Base-by-base conservation (phyloP, 78 protist genomes). In the Anaeramoeba flamelloides region DNA sequence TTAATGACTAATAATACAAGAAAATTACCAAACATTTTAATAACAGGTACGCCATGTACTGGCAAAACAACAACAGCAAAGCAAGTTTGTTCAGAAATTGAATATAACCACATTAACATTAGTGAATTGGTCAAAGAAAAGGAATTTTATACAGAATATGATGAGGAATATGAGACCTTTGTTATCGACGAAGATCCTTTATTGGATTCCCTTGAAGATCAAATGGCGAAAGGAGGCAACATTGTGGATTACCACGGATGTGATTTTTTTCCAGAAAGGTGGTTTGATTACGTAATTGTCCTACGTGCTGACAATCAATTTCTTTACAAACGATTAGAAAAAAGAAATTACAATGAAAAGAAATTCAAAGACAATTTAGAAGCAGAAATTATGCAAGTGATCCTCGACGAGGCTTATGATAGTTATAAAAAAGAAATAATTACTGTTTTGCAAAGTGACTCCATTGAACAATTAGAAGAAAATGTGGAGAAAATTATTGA, bases 321-420 rank as follows among this genome's bases (percentile, higher is more conserved):
- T 0, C 26, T 83, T 32, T 83, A 81, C 76, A 88, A 87, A 26
- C 79, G 97, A 31, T 83, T 89, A 36, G 36, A 8, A n/a, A 64
- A 53, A 17, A 37, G 85, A 30, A 87, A 86, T 4, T 93, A 93
- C 80, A 3, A 34, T 64, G 77, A 79, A 38, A 79, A 36, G 36
- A 93, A 93, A 81, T 41, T 90, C n/a, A 75, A 39, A 31, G 92
- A 90, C 30, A 93, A 93, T 84, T 36, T 91, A 38, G 89, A 90
- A 82, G 79, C 90, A 53, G 96, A 93, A 64, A 93, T 93, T 82
- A 86, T 90, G 89, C 87, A 88, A 40, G 87, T 91, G 4, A 34
- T 81, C n/a, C 41, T 88, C 36, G 91, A 93, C 12, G 96, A 93
- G 75, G 96, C 96, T 8, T 8, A 0, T 4, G 86, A 82, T 3